Conservation (phyloP, 352 stramenopile genomes). For the Globisporangium uncinulatum region DNA sequence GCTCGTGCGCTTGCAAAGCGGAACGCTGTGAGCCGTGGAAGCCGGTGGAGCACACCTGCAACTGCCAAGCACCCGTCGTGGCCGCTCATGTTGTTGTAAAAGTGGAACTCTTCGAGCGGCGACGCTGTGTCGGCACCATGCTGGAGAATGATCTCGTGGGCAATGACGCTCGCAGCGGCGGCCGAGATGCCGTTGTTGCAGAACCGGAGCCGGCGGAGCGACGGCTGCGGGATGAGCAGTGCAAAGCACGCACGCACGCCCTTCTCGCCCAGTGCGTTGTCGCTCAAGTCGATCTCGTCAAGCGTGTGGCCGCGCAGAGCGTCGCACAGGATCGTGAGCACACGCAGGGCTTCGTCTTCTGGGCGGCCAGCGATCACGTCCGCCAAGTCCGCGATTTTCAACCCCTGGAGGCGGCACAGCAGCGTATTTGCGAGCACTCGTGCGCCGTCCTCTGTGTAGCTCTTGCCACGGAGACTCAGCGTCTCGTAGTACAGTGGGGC, state of each 20-base stretch:
- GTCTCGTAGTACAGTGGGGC: conserved; percentile 39
- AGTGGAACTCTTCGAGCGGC: conserved; percentile 70
- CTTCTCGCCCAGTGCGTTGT: conserved; percentile 76
- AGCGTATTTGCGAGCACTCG: conserved; percentile 47
- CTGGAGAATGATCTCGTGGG: conserved; percentile 65
- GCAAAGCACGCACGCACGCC: conserved; percentile 69
- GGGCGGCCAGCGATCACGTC: conserved; percentile 90
- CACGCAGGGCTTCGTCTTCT: conserved; percentile 87
- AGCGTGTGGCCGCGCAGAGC: conserved; percentile 72
- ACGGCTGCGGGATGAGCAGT: conserved; percentile 62
- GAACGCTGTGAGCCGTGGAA: conserved; percentile 44
- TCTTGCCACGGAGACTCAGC: conserved; percentile 73
- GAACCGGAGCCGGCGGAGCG: conserved; percentile 55
- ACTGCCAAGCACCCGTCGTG: conserved; percentile 58
- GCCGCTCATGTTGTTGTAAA: conserved; percentile 87
- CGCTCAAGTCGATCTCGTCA: conserved; percentile 82
- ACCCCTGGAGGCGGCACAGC: conserved; percentile 33
- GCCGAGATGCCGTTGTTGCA: conserved; percentile 81
- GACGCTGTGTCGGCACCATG: conserved; percentile 31
- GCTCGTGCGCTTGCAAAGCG: conserved; percentile 67
- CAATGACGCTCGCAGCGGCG: conserved; percentile 51
- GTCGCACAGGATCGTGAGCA: conserved; percentile 77
- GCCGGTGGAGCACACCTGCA: conserved; percentile 43
- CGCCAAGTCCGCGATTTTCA: conserved; percentile 79
- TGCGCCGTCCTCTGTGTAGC: conserved; percentile 66